Percentiles rank a stretch among this genome's conserved stretches.
phyloP scores from a whole-genome alignment of 768 basidiomycete species.

The Panellus pusillus region DNA sequence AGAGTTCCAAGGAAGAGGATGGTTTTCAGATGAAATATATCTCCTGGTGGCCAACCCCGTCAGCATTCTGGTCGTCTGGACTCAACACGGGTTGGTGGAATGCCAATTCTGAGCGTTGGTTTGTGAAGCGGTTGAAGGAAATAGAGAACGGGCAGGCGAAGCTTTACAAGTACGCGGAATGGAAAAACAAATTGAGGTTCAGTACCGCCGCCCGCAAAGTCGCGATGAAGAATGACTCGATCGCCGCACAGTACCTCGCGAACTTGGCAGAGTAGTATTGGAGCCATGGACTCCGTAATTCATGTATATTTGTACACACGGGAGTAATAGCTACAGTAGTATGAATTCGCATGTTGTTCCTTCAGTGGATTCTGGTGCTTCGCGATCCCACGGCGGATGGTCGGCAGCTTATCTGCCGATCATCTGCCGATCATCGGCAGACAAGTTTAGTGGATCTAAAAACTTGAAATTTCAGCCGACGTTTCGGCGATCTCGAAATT shows the following conservation, averaged over 20 bases:
- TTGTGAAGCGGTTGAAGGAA: slow-evolving; percentile 10
- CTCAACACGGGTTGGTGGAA: slow-evolving; percentile 17
- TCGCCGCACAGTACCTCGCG: slow-evolving; percentile 3
- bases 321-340: too few relatives aligned
- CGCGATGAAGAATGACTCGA: neutral
- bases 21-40: slow-evolving; percentile 11
- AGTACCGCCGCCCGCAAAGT: slow-evolving; percentile 1
- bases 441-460: too few relatives aligned
- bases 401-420: too few relatives aligned
- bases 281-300: too few relatives aligned
- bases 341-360: too few relatives aligned
- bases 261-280: too few relatives aligned
- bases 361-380: too few relatives aligned
- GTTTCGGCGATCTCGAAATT: too few relatives aligned
- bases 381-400: too few relatives aligned
- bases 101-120: slow-evolving; percentile 13
- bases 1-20: neutral
- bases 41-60: slow-evolving; percentile 14
- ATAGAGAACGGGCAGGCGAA: neutral
- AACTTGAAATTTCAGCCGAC: too few relatives aligned
- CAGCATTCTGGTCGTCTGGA: slow-evolving; percentile 10
- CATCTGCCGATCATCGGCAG: too few relatives aligned
- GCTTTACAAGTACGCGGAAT: slow-evolving; percentile 2
- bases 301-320: too few relatives aligned
- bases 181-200: slow-evolving; percentile 8